These are phyloP conservation scores for Mycena metata DNA, from an alignment of 768 basidiomycete genomes.

Conservation along the genomic window DNA sequence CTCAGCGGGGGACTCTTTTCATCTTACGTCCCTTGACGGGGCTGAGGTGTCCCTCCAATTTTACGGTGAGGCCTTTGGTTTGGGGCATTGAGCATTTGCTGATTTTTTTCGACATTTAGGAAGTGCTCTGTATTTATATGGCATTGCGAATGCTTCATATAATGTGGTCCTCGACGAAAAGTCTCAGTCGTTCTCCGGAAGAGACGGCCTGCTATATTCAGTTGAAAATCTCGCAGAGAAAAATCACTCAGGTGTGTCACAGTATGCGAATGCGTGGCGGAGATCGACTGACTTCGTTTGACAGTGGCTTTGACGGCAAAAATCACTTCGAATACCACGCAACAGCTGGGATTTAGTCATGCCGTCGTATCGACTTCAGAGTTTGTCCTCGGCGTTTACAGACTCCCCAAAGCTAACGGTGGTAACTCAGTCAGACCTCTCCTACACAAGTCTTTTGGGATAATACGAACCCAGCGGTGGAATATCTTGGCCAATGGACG, in stretches of 20 bases:
- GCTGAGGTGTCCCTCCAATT: slow-evolving; percentile 26
- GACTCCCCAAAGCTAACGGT: neutral
- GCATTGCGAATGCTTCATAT: slow-evolving; percentile 21
- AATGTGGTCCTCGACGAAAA: slow-evolving; percentile 15
- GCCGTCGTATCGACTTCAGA: slow-evolving; percentile 18
- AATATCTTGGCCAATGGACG: slow-evolving; percentile 24
- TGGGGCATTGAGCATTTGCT: neutral
- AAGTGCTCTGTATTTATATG: slow-evolving; percentile 22
- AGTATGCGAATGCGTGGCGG: neutral
- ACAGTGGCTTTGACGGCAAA: slow-evolving; percentile 23
- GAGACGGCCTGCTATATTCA: slow-evolving; percentile 19
- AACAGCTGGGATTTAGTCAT: neutral
- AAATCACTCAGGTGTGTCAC: slow-evolving; percentile 10
- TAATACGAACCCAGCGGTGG: slow-evolving; percentile 16
- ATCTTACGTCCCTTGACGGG: slow-evolving; percentile 18
- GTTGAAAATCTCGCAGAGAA: slow-evolving; percentile 7
- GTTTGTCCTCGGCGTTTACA: neutral
- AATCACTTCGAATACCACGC: neutral
- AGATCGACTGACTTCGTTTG: neutral
- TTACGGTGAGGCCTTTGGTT: slow-evolving; percentile 9
- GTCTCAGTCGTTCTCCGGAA: neutral
- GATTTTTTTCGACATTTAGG: slow-evolving; percentile 6
- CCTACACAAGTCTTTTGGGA: slow-evolving; percentile 15
- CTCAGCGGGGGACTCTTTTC: slow-evolving; percentile 15
- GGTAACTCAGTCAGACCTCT: neutral